phyloP scores from a whole-genome alignment of 2,329 filamentous ascomycete genomes.

The Neoascochyta sp. region DNA sequence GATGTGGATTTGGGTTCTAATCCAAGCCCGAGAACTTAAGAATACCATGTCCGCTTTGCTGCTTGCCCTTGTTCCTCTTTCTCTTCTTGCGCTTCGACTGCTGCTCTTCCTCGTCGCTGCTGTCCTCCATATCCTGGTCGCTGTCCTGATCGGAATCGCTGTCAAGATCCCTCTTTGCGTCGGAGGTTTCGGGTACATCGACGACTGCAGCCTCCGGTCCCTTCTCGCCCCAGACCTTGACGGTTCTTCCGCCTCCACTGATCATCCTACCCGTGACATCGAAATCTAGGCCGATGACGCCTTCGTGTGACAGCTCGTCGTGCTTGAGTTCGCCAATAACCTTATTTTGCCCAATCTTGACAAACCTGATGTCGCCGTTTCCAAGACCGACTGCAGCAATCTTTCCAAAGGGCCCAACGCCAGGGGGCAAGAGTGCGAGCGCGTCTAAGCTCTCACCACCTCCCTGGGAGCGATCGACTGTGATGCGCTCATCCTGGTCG shows the following conservation, averaged over 20 bases:
- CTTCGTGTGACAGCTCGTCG: slow-evolving; percentile 70
- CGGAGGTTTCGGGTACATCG: slow-evolving; percentile 42
- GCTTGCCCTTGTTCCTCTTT: slow-evolving; percentile 39
- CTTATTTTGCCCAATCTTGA: slow-evolving; percentile 70
- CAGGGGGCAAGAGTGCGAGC: slow-evolving; percentile 68
- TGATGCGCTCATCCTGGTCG: slow-evolving; percentile 86
- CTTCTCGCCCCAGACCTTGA: slow-evolving; percentile 87
- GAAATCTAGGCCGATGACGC: slow-evolving; percentile 76
- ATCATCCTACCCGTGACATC: slow-evolving; percentile 85
- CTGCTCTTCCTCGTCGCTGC: slow-evolving; percentile 46
- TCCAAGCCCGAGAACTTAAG: slow-evolving; percentile 36
- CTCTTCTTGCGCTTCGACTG: slow-evolving; percentile 44
- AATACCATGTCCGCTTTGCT: slow-evolving; percentile 33
- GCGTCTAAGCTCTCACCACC: slow-evolving; percentile 78
- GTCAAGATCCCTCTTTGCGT: slow-evolving; percentile 24
- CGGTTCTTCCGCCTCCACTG: slow-evolving; percentile 75
- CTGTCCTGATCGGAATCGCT: slow-evolving; percentile 48
- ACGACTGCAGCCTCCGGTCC: slow-evolving; percentile 53
- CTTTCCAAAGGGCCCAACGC: slow-evolving; percentile 63
- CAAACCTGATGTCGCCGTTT: slow-evolving; percentile 73
- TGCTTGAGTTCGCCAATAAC: slow-evolving; percentile 67
- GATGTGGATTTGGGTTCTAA: too few relatives aligned
- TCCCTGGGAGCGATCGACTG: slow-evolving; percentile 60
- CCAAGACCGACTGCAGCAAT: slow-evolving; percentile 76
- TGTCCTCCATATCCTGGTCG: slow-evolving; percentile 40